Evolutionary conservation across 441 rosid species (phyloP), one percentile per base, ranked within the genome.

Genomic region (Syzygium malaccense): DNA sequence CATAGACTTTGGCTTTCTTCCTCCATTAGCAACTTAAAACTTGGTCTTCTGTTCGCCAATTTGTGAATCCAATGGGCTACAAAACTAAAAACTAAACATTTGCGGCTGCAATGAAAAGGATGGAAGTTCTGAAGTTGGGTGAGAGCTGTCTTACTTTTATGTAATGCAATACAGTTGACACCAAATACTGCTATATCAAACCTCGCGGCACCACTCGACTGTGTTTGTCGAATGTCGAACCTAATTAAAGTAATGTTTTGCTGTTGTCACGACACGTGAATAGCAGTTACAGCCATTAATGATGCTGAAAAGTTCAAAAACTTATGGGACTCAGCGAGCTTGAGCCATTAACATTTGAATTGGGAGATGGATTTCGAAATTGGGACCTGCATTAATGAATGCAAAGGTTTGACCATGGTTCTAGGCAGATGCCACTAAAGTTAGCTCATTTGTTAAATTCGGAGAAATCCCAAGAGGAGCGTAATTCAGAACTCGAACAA

Each of bases 1-100:
- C 88, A 86, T 89, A 8, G 90, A 88, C 87, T 88, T 79, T 49
- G 93, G 94, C 66, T 93, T 94, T 89, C 92, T 91, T 83, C 90
- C 94, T 85, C 88, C 88, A 2, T 83, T 83, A 55, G 58, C 57
- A 54, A 86, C 87, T 86, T 64, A 33, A 49, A 84, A 87, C 49
- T 37, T 0, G 49, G n/a, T 71, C 3, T 23, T 20, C 83, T 37
- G 51, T 20, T 25, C 41, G 41, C 6, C 51, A 75, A 75, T 11
- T 20, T 20, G 83, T 23, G n/a, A 23, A 71, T 41, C 51, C 49
- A 37, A 71, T 33, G 79, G 48, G 26, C 26, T 68, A 1, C 41
- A 23, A 37, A 71, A 23, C 51, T 12, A 37, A 71, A 37, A 11
- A 5, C 8, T 37, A 71, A 37, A 37, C 80, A 23, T 25, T 20